phyloP scores from a whole-genome alignment of 1,284 basidiomycete species.

The Ceratobasidium papillatum region DNA sequence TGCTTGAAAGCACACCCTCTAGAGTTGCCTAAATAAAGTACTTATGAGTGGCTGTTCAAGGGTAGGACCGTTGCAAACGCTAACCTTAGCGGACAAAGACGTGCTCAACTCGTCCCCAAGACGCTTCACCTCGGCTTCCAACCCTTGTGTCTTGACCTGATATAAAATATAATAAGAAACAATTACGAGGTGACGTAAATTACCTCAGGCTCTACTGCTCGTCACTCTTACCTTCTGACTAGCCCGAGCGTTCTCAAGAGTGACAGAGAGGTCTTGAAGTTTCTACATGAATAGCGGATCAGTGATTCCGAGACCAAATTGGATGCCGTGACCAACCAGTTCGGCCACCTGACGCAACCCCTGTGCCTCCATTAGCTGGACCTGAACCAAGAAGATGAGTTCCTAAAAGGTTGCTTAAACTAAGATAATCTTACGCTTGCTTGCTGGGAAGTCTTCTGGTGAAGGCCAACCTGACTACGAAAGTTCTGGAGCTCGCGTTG shows the following conservation, averaged over 20 bases:
- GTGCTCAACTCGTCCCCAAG: slow-evolving; percentile 15
- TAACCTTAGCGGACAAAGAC: slow-evolving; percentile 16
- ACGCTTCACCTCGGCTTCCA: not conserved
- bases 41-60: not conserved
- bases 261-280: not conserved
- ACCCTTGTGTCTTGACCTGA: not conserved
- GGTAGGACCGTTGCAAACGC: not conserved
- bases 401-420: not conserved
- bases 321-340: slow-evolving; percentile 2
- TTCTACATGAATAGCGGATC: not conserved
- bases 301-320: not conserved
- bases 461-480: not conserved
- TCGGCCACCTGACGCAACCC: not conserved
- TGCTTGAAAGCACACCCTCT: not conserved
- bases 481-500: slow-evolving; percentile 7
- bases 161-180: not conserved
- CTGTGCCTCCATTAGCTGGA: not conserved
- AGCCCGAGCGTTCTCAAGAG: not conserved
- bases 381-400: not conserved
- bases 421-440: not conserved
- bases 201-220: not conserved
- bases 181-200: not conserved
- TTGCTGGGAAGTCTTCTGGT: slow-evolving; percentile 1
- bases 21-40: not conserved
- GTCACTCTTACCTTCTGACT: slow-evolving; percentile 5